Conservation (phyloP, 345 rosid species). For the Lenwebbia sp. region DNA sequence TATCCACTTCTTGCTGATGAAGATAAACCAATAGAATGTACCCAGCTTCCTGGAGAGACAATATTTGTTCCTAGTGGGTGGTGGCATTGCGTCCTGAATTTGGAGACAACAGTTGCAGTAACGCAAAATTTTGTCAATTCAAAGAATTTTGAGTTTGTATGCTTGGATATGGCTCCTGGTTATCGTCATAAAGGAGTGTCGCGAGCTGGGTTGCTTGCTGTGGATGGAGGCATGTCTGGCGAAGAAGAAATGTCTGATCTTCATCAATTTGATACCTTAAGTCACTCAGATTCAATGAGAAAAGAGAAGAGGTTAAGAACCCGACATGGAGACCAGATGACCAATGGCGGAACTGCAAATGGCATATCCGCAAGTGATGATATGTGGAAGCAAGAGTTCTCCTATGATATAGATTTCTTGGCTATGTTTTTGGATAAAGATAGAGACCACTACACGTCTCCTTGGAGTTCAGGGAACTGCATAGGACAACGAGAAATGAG, state of each 20-base stretch:
- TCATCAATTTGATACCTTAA: constrained; percentile 20
- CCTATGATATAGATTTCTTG: constrained; percentile 61
- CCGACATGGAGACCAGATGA: constrained; percentile 22
- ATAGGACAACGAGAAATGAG: constrained; percentile 97
- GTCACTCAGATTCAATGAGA: constrained; percentile 57
- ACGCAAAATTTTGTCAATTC: constrained; percentile 88
- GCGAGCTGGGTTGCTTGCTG: constrained; percentile 87
- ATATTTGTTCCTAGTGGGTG: constrained; percentile 95
- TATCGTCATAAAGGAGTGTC: constrained; percentile 89
- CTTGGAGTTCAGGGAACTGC: constrained; percentile 81
- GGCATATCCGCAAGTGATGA: constrained; percentile 24
- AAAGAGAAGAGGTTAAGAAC: constrained; percentile 65
- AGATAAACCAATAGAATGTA: constrained; percentile 92
- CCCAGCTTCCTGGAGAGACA: constrained; percentile 87
- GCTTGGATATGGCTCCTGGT: constrained; percentile 97
- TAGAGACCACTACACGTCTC: constrained; percentile 78
- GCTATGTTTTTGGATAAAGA: constrained; percentile 62
- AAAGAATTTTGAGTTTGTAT: constrained; percentile 76
- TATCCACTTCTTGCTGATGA: constrained; percentile 87
- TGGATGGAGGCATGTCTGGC: constrained; percentile 39
- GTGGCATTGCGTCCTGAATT: constrained; percentile 96
- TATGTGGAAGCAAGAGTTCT: constrained; percentile 50
- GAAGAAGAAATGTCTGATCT: constrained; percentile 17
- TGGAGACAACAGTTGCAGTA: constrained; percentile 85
- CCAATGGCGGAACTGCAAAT: constrained; percentile 16